Percentiles rank a stretch among this genome's conserved stretches.
Evolutionary conservation across 148 eudicot genomes (phyloP).

Genomic region (Cornus controversa): DNA sequence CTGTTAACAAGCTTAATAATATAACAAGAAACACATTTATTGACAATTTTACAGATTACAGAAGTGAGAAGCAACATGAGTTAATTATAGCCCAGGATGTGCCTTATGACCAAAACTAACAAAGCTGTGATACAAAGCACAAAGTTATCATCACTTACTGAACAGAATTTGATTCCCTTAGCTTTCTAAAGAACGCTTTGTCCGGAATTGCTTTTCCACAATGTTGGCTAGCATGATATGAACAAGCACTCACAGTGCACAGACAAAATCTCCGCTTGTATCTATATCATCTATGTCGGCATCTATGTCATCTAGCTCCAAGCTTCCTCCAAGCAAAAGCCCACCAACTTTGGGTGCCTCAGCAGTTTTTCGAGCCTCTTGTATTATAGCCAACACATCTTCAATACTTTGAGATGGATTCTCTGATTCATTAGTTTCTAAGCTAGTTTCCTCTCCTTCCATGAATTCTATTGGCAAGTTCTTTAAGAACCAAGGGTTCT

Average conservation of each 20-base stretch:
- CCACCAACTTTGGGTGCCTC: conserved; percentile 15
- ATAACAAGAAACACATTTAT: not conserved
- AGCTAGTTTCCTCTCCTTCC: conserved; percentile 34
- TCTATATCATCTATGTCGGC: conserved; percentile 60
- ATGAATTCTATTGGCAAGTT: conserved; percentile 42
- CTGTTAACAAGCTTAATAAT: not conserved
- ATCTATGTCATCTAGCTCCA: conserved; percentile 69
- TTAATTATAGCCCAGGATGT: too few species aligned
- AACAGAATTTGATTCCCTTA: not conserved
- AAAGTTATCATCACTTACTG: not conserved
- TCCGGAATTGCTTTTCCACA: not conserved
- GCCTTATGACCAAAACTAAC: too few species aligned
- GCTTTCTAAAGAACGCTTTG: not conserved
- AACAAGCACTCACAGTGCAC: conserved; percentile 39
- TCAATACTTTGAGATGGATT: conserved; percentile 44
- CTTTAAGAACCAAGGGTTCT: conserved; percentile 68
- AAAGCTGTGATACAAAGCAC: not conserved
- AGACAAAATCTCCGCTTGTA: conserved; percentile 57
- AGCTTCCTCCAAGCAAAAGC: conserved; percentile 39
- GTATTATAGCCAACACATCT: conserved; percentile 49
- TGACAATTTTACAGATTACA: not conserved
- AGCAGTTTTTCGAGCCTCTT: conserved; percentile 47
- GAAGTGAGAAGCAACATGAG: not conserved
- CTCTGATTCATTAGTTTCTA: conserved; percentile 6
- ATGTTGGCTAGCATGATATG: not conserved